Evolutionary conservation across 2,329 filamentous ascomycete species (phyloP).

Genomic region (Colletotrichum gloeosporioides): DNA sequence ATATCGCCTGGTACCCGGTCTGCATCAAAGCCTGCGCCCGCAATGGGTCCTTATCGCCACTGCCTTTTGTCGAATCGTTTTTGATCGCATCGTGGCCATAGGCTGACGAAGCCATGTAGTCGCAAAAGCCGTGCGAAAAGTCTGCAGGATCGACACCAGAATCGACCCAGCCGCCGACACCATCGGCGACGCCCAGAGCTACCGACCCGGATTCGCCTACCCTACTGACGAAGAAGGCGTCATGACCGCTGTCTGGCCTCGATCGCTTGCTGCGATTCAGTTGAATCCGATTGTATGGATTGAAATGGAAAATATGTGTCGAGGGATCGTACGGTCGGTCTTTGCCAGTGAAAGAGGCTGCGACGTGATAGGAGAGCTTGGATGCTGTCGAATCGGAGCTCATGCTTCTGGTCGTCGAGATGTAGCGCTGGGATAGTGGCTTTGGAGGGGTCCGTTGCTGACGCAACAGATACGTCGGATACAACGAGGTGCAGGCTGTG

Average conservation of each 20-base stretch:
- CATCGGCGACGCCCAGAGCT: constrained; percentile 90
- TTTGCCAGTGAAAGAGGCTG: constrained; percentile 79
- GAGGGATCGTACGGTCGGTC: constrained; percentile 70
- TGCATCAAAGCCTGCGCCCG: constrained; percentile 67
- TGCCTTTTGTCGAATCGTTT: constrained; percentile 26
- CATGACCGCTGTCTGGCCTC: constrained; percentile 84
- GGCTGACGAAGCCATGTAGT: constrained; percentile 86
- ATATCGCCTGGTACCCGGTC: constrained; percentile 82
- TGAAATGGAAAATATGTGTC: constrained; percentile 76
- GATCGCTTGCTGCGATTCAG: constrained; percentile 59
- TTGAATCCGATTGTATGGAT: constrained; percentile 65
- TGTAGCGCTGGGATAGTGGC: background rate
- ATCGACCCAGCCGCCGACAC: constrained; percentile 94
- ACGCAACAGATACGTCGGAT: background rate
- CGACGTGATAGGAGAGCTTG: constrained; percentile 70
- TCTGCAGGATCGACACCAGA: constrained; percentile 93
- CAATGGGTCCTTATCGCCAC: constrained; percentile 1
- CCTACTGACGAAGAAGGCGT: constrained; percentile 91
- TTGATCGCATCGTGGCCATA: constrained; percentile 54
- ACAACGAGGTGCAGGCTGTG: background rate
- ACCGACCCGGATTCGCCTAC: constrained; percentile 76
- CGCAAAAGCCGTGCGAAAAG: constrained; percentile 92
- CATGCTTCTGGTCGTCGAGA: constrained; percentile 13
- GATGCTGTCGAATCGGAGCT: background rate
- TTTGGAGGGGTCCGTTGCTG: background rate